phyloP scores from a whole-genome alignment of 805 yeast species.

The Dipodascus albidus region DNA sequence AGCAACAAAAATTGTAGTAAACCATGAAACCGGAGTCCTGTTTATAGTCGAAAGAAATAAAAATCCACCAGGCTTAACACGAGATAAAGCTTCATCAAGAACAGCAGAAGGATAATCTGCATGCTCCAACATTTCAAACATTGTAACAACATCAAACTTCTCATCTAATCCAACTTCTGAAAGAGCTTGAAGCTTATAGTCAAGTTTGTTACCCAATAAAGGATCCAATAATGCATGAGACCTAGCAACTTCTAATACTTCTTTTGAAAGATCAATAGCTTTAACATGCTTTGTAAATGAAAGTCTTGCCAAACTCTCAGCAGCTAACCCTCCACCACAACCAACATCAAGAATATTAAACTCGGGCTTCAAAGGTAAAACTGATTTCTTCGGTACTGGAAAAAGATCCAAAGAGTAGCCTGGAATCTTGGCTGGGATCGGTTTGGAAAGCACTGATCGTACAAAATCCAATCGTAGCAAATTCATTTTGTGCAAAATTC shows the following conservation, averaged over 20 bases:
- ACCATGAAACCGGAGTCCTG: conserved; percentile 76
- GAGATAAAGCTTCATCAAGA: conserved; percentile 51
- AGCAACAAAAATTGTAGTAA: conserved; percentile 86
- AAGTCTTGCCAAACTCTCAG: conserved; percentile 78
- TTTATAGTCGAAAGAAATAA: conserved; percentile 85
- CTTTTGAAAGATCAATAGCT: conserved; percentile 80
- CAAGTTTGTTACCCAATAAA: conserved; percentile 38
- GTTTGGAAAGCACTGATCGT: conserved; percentile 43
- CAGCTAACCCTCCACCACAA: conserved; percentile 94
- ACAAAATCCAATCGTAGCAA: conserved; percentile 80
- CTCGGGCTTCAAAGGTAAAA: conserved; percentile 23
- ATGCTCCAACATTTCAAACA: conserved; percentile 94
- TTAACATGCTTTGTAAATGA: conserved; percentile 47
- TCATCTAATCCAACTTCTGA: conserved; percentile 40
- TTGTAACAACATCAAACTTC: conserved; percentile 65
- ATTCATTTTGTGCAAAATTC: conserved; percentile 93
- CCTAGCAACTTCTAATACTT: conserved; percentile 71
- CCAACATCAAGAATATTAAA: conserved; percentile 75
- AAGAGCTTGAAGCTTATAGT: conserved; percentile 49
- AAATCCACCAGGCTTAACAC: conserved; percentile 72
- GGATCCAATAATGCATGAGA: conserved; percentile 63
- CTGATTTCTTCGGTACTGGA: conserved; percentile 33
- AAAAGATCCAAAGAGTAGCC: conserved; percentile 62
- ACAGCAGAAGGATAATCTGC: conserved; percentile 76
- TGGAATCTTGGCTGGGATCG: conserved; percentile 35